phyloP scores from a whole-genome alignment of 148 eudicot species.

The Beta vulgaris region DNA sequence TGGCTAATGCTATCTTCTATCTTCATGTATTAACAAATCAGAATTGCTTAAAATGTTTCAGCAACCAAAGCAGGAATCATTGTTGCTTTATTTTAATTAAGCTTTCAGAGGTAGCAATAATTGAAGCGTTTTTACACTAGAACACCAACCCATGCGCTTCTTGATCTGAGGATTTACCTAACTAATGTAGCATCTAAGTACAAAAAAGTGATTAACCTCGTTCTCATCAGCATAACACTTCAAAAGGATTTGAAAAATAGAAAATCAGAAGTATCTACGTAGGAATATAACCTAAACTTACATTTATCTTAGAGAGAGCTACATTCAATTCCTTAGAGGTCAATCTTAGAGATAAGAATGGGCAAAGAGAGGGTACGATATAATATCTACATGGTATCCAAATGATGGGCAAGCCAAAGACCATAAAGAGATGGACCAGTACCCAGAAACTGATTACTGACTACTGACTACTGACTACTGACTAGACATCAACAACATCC shows the following conservation, averaged over 20 bases:
- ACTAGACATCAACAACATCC: conserved; percentile 15
- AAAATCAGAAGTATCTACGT: neutral
- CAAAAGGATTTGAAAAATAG: neutral
- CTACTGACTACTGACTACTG: no score
- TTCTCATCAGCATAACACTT: neutral
- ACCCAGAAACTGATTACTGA: no score
- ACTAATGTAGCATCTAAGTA: neutral
- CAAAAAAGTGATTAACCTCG: neutral
- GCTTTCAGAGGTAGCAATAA: neutral
- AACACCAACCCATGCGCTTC: no score
- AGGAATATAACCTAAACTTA: neutral
- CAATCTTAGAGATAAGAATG: conserved; percentile 17
- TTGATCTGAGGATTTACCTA: neutral
- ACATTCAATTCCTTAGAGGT: neutral
- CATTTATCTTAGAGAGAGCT: neutral
- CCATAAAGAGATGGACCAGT: conserved; percentile 20
- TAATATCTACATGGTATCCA: conserved; percentile 7
- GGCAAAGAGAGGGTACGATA: conserved; percentile 22
- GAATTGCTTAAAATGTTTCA: conserved; percentile 7
- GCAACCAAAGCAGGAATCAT: neutral
- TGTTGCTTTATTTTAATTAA: neutral
- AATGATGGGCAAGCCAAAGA: conserved; percentile 19
- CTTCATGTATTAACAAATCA: conserved; percentile 10
- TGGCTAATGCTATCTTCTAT: no score
- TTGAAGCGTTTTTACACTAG: neutral